Percentiles rank a stretch among this genome's conserved stretches.
Evolutionary conservation across 2,329 filamentous ascomycete genomes (phyloP).

Genomic region (Hymenoscyphus albidus): DNA sequence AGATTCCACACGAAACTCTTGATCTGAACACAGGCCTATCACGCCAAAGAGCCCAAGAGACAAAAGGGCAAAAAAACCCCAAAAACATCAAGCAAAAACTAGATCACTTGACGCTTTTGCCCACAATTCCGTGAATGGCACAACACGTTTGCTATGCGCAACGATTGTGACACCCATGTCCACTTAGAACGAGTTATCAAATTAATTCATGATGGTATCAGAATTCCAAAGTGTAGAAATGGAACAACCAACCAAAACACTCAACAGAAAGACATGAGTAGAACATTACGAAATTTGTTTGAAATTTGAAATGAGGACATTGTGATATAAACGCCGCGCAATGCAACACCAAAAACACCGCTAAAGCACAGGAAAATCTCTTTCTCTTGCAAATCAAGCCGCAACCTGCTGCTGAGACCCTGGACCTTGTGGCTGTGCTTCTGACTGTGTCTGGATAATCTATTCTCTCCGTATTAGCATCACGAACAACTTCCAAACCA

Average conservation of each 20-base stretch:
- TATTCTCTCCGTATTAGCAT: constrained; percentile 20
- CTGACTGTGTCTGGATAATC: constrained; percentile 43
- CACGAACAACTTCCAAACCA: neutral
- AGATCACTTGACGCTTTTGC: too few species aligned
- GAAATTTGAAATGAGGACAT: neutral
- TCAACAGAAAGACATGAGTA: neutral
- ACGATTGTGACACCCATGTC: too few species aligned
- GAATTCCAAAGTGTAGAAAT: neutral
- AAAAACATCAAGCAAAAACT: too few species aligned
- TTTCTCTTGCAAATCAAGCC: constrained; percentile 17
- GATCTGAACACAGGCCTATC: too few species aligned
- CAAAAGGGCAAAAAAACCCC: too few species aligned
- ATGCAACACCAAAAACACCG: constrained; percentile 24
- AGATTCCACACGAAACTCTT: too few species aligned
- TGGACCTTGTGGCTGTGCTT: constrained; percentile 36
- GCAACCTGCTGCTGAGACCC: constrained; percentile 22
- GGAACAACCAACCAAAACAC: neutral
- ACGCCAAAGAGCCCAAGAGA: too few species aligned
- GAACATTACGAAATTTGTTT: neutral
- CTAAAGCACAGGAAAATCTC: neutral
- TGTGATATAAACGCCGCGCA: constrained; percentile 21
- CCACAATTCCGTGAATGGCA: too few species aligned
- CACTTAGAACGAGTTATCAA: too few species aligned
- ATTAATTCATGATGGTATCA: neutral
- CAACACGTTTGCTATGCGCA: too few species aligned